Conservation (phyloP, 2,329 filamentous ascomycete genomes). For the Fusarium sp. region DNA sequence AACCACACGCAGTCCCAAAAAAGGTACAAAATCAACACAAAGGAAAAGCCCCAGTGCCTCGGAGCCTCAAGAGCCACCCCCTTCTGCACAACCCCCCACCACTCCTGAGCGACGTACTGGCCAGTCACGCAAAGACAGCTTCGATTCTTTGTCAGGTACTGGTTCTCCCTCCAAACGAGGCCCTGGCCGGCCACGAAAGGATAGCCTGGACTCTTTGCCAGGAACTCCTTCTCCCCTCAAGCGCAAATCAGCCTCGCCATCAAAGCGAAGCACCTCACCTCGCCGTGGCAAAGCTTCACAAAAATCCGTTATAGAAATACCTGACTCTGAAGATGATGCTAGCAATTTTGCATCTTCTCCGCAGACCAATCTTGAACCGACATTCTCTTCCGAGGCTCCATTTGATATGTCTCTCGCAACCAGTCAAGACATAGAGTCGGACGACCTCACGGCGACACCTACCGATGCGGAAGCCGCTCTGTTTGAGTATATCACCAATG, state of each 20-base stretch:
- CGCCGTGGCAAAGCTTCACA: slow-evolving; percentile 25
- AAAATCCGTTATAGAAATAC: slow-evolving; percentile 57
- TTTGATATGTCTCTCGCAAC: slow-evolving; percentile 58
- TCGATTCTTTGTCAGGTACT: slow-evolving; percentile 6
- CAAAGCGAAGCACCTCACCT: slow-evolving; percentile 32
- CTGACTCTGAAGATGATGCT: slow-evolving; percentile 60
- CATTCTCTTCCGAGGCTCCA: slow-evolving; percentile 58
- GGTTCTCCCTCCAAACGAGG: slow-evolving; percentile 46
- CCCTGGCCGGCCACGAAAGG: slow-evolving; percentile 58
- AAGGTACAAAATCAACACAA: slow-evolving; percentile 50
- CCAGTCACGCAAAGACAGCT: slow-evolving; percentile 54
- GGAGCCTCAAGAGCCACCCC: slow-evolving; percentile 50
- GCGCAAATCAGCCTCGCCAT: slow-evolving; percentile 3
- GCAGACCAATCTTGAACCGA: slow-evolving; percentile 50
- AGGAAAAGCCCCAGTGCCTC: slow-evolving; percentile 43
- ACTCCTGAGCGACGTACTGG: slow-evolving; percentile 55
- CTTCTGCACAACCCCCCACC: slow-evolving; percentile 49
- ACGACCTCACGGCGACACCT: slow-evolving; percentile 54
- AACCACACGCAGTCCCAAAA: slow-evolving; percentile 31
- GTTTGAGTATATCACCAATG: slow-evolving; percentile 65
- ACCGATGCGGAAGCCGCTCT: slow-evolving; percentile 57
- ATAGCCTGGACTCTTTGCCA: slow-evolving; percentile 18
- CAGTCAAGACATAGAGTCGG: slow-evolving; percentile 59
- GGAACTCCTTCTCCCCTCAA: slow-evolving; percentile 12
- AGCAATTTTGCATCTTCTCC: slow-evolving; percentile 48